These are phyloP conservation scores for Xylaria curta DNA, from an alignment of 495 filamentous ascomycete genomes.

Conservation along the genomic window DNA sequence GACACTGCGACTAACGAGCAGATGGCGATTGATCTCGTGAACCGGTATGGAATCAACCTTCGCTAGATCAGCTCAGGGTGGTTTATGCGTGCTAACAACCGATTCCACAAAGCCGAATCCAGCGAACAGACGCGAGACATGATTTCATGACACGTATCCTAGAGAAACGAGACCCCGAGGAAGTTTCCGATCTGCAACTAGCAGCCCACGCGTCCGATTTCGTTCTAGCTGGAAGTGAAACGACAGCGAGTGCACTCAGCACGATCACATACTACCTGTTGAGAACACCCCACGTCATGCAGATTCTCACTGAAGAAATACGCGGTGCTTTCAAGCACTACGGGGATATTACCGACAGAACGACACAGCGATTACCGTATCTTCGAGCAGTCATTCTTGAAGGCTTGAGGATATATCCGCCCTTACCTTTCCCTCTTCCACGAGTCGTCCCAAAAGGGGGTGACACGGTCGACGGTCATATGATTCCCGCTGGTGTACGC, in stretches of 20 bases:
- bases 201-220: slow-evolving; percentile 37
- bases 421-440: slow-evolving; percentile 53
- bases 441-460: slow-evolving; percentile 41
- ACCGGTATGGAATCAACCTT: neutral
- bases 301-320: slow-evolving; percentile 55
- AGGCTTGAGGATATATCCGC: slow-evolving; percentile 60
- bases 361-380: slow-evolving; percentile 49
- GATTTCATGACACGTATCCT: slow-evolving; percentile 31
- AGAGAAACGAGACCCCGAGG: neutral
- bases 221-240: slow-evolving; percentile 49
- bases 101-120: too few species aligned
- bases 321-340: slow-evolving; percentile 50
- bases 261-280: slow-evolving; percentile 54
- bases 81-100: neutral
- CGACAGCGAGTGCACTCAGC: slow-evolving; percentile 56
- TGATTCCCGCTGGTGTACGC: neutral
- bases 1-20: slow-evolving; percentile 22
- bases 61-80: too few species aligned
- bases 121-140: too few species aligned
- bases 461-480: slow-evolving; percentile 27
- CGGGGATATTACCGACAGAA: slow-evolving; percentile 52
- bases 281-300: slow-evolving; percentile 39
- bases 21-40: slow-evolving; percentile 3
- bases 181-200: slow-evolving; percentile 22
- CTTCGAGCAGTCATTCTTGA: slow-evolving; percentile 62